Conservation (phyloP, 257 asterid species). For the Salvia splendens region DNA sequence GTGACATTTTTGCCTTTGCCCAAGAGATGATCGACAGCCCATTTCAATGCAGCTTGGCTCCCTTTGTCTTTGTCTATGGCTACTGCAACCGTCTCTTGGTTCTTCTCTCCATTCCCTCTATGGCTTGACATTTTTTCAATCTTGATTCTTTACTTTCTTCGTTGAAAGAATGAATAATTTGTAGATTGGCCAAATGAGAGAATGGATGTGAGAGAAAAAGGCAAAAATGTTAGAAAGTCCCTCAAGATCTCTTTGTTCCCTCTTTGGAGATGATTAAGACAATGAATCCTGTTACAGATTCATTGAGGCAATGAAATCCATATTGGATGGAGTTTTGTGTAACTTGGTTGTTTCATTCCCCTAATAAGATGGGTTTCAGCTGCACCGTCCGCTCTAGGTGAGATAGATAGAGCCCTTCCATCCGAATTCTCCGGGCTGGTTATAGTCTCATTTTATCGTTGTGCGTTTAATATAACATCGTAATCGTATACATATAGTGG, state of each 20-base stretch:
- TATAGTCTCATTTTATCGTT: neutral
- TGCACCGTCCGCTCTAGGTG: conserved; percentile 27
- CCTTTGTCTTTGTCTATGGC: conserved; percentile 91
- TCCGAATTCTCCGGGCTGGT: conserved; percentile 24
- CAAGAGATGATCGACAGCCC: conserved; percentile 88
- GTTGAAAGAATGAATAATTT: neutral
- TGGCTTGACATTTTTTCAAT: conserved; percentile 35
- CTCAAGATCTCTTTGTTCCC: neutral
- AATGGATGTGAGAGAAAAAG: neutral
- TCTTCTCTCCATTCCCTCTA: conserved; percentile 47
- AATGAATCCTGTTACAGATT: conserved; percentile 25
- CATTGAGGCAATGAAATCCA: conserved; percentile 23
- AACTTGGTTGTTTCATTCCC: conserved; percentile 8
- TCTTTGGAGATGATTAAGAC: conserved; percentile 2
- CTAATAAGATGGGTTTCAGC: conserved; percentile 24
- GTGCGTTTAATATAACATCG: no score
- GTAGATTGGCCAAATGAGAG: neutral
- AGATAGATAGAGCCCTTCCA: no score
- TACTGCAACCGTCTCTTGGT: conserved; percentile 58
- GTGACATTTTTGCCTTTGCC: conserved; percentile 71
- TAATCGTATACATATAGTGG: no score
- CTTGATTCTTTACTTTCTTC: neutral
- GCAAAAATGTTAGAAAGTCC: neutral
- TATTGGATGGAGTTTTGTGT: neutral
- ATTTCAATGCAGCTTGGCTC: conserved; percentile 92